Evolutionary conservation across 2,329 filamentous ascomycete species (phyloP).

Genomic region (Botrytis byssoidea): DNA sequence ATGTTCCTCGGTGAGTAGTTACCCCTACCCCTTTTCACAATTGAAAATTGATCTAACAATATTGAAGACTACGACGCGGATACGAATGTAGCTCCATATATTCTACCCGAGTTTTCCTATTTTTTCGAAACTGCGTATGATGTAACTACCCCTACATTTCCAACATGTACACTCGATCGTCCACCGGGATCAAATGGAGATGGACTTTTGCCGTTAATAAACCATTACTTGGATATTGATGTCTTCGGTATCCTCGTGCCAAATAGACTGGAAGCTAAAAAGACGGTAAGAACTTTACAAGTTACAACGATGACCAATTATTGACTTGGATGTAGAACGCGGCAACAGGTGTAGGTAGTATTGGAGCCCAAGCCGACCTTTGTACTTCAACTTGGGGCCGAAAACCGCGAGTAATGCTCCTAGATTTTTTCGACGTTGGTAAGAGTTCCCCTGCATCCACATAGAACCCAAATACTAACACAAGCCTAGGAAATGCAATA

Average conservation of each 20-base stretch:
- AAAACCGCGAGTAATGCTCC: constrained; percentile 53
- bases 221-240: constrained; percentile 60
- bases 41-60: not conserved
- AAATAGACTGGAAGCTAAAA: constrained; percentile 46
- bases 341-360: constrained; percentile 49
- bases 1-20: constrained; percentile 62
- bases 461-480: not conserved
- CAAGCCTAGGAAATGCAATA: constrained; percentile 34
- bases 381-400: constrained; percentile 48
- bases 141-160: constrained; percentile 50
- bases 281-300: constrained; percentile 22
- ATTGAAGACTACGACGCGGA: constrained; percentile 58
- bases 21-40: no score
- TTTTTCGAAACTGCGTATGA: constrained; percentile 74
- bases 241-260: constrained; percentile 51
- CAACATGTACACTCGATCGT: constrained; percentile 64
- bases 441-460: not conserved
- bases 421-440: constrained; percentile 57
- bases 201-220: constrained; percentile 57
- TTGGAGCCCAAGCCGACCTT: constrained; percentile 50
- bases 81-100: constrained; percentile 54
- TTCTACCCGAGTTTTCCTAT: constrained; percentile 62
- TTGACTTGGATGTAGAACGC: constrained; percentile 6
- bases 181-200: constrained; percentile 47
- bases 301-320: not conserved